phyloP scores from a whole-genome alignment of 2,329 filamentous ascomycete species.

The Talaromyces sp. region DNA sequence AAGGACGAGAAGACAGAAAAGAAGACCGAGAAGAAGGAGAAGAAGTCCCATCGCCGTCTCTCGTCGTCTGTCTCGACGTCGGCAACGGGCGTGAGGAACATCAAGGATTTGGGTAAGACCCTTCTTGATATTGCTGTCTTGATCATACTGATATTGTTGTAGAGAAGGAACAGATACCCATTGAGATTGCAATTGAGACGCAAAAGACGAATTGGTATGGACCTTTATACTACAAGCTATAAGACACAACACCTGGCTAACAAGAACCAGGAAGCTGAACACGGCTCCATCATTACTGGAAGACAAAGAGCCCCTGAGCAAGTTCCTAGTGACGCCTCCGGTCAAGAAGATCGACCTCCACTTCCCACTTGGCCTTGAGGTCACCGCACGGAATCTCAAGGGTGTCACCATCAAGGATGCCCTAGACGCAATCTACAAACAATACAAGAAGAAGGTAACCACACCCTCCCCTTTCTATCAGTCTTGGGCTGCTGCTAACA shows the following conservation, averaged over 20 bases:
- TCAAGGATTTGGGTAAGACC: conserved; percentile 75
- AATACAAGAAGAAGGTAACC: conserved; percentile 86
- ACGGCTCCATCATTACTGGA: conserved; percentile 72
- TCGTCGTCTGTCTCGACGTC: conserved; percentile 72
- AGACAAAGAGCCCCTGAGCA: conserved; percentile 78
- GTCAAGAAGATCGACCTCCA: conserved; percentile 93
- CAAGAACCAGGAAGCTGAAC: conserved; percentile 79
- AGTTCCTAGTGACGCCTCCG: conserved; percentile 70
- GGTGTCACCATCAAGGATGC: conserved; percentile 98
- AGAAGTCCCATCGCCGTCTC: conserved; percentile 59
- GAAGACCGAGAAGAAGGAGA: conserved; percentile 46
- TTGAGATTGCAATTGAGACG: conserved; percentile 73
- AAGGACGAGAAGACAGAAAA: conserved; percentile 60
- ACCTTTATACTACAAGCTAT: neutral
- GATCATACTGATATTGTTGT: conserved; percentile 12
- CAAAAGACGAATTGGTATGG: conserved; percentile 83
- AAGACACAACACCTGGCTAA: neutral
- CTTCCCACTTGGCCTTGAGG: conserved; percentile 81
- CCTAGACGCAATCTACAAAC: conserved; percentile 90
- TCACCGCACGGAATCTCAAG: conserved; percentile 84
- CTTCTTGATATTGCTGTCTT: neutral
- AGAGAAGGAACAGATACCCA: conserved; percentile 70
- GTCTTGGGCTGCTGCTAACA: neutral
- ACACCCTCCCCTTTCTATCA: neutral
- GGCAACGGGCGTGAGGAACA: conserved; percentile 69